These are phyloP conservation scores for Musa beccarii DNA, from an alignment of 176 grass and related monocot genomes.

Conservation along the genomic window DNA sequence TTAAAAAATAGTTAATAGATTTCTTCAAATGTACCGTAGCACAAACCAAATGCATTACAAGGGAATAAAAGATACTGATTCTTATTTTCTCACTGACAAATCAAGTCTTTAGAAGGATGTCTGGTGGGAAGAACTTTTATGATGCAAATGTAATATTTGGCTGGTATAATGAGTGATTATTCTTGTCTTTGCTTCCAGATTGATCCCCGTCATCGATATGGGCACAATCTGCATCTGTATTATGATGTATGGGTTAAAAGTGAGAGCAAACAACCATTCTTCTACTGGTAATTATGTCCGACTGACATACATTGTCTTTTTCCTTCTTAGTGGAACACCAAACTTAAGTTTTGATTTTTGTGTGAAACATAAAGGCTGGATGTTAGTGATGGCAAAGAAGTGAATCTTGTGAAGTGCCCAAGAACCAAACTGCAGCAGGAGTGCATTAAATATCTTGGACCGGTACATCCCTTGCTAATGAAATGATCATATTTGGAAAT, in stretches of 20 bases:
- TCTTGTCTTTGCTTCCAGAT: slow-evolving; percentile 45
- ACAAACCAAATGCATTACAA: background rate
- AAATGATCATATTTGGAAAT: background rate
- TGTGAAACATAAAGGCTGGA: slow-evolving; percentile 58
- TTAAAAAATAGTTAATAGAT: no score
- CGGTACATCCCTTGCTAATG: slow-evolving; percentile 35
- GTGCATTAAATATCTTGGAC: slow-evolving; percentile 29
- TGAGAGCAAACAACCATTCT: slow-evolving; percentile 13
- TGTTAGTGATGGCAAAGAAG: slow-evolving; percentile 89
- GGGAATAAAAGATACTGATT: background rate
- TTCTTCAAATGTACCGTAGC: no score
- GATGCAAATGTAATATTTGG: background rate
- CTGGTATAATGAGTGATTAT: background rate
- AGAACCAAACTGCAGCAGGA: slow-evolving; percentile 74
- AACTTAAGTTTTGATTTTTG: background rate
- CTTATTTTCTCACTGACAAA: background rate
- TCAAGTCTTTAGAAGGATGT: background rate
- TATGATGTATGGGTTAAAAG: slow-evolving; percentile 19
- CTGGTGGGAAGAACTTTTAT: background rate
- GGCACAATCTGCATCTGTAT: slow-evolving; percentile 19
- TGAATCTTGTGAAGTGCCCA: slow-evolving; percentile 78
- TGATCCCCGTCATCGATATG: slow-evolving; percentile 92
- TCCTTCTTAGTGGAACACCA: background rate
- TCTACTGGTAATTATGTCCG: slow-evolving; percentile 13
- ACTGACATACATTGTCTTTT: background rate